These are phyloP conservation scores for Pterulicium gracile DNA, from an alignment of 1,284 basidiomycete genomes.

Conservation along the genomic window DNA sequence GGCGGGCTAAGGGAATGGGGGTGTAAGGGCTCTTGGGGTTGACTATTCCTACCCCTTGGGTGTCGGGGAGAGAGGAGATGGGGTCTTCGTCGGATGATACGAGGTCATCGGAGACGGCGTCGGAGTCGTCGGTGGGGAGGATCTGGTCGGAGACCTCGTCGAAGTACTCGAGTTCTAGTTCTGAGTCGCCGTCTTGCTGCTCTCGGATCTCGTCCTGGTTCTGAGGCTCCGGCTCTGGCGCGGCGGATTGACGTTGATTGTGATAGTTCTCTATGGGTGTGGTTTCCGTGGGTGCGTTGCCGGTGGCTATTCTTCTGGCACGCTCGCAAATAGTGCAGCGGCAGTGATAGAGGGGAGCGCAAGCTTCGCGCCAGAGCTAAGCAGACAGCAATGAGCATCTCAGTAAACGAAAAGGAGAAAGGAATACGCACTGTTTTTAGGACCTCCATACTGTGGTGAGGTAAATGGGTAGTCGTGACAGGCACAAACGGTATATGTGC, in stretches of 20 bases:
- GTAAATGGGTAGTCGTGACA: slow-evolving; percentile 44
- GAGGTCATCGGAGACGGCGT: too few relatives aligned
- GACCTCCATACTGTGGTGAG: slow-evolving; percentile 47
- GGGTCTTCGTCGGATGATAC: background rate
- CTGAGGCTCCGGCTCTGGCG: too few relatives aligned
- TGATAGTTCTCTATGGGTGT: slow-evolving; percentile 13
- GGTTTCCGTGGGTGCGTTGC: slow-evolving; percentile 18
- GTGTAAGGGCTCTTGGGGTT: slow-evolving; percentile 11
- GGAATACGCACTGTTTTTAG: slow-evolving; percentile 38
- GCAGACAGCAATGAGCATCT: slow-evolving; percentile 3
- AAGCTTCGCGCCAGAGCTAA: slow-evolving; percentile 65
- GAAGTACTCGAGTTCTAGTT: background rate
- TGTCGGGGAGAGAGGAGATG: slow-evolving; percentile 7
- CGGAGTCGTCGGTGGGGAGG: background rate
- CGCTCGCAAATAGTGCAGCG: slow-evolving; percentile 61
- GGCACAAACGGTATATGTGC: slow-evolving; percentile 61
- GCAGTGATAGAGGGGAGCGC: slow-evolving; percentile 58
- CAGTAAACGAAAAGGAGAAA: slow-evolving; percentile 4
- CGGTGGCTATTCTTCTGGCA: slow-evolving; percentile 36
- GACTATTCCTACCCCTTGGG: slow-evolving; percentile 12
- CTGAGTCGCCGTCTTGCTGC: background rate
- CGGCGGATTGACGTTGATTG: slow-evolving; percentile 12
- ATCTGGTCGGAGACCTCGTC: background rate
- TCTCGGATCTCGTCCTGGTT: background rate
- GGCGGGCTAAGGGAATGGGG: slow-evolving; percentile 8